Evolutionary conservation across 176 grass and related monocot genomes (phyloP), one percentile per base, ranked within the genome.

Genomic region (Puccinellia tenuiflora): DNA sequence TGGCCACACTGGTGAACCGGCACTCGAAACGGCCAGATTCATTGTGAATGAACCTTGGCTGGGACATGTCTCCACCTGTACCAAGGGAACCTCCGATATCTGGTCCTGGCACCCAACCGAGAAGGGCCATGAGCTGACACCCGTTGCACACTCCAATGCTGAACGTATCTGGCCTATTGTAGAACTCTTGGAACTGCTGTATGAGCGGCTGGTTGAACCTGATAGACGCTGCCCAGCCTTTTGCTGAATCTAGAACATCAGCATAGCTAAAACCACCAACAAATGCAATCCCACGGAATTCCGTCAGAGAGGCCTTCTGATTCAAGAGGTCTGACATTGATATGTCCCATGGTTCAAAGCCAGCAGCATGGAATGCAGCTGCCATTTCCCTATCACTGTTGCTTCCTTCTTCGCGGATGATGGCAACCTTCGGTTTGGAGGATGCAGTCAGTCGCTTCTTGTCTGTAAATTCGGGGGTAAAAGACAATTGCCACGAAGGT

Each of bases 391-490:
- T 89, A 21, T 98, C 96, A 48, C 96, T 87, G 73, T 98, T 98
- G 85, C 91, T 98, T 21, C 96, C 92, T 91, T 98, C 96, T 88
- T 95, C 96, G 50, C 96, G 89, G 93, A 98, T 95, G 80, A 98
- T 85, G 50, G 92, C 96, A 9, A 98, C 89, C 78, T 93, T 95
- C 1, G 92, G 92, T 79, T 98, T 98, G 4, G 68, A 68, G 59
- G 89, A 78, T 79, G 90, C 61, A 90, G 29, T 30, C 54, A 93
- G 28, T 56, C 88, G 54, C 65, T 93, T 86, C 34, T 69, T 73
- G 60, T 93, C 83, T 67, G 92, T 90, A 74, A 91, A 93, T 43
- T 85, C 83, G 20, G 92, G 92, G n/a, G 53, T 87, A 77, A 95
- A 98, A 76, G 90, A 93, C 18, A 95, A 59, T 62, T 80, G 72